phyloP scores from a whole-genome alignment of 2,329 filamentous ascomycete species.

The Aureobasidium sp. region DNA sequence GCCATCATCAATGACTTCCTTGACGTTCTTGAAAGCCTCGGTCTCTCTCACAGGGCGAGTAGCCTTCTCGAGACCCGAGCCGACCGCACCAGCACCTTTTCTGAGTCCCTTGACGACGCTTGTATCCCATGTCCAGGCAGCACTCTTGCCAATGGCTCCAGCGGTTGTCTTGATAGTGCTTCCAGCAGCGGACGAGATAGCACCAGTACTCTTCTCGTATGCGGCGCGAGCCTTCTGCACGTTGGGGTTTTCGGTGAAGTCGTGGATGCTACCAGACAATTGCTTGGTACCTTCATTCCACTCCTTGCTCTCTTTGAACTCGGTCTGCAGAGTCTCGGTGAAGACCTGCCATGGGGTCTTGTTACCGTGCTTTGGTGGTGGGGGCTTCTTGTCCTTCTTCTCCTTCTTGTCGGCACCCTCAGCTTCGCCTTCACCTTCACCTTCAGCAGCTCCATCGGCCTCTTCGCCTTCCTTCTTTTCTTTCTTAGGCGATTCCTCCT shows the following conservation, averaged over 20 bases:
- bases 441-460: constrained; percentile 34
- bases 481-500: constrained; percentile 29
- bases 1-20: constrained; percentile 93
- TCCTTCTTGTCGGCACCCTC: constrained; percentile 42
- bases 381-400: constrained; percentile 60
- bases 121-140: constrained; percentile 96
- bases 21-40: constrained; percentile 86
- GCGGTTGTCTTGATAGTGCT: constrained; percentile 80
- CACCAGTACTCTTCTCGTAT: constrained; percentile 78
- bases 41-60: constrained; percentile 91
- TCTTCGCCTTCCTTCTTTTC: constrained; percentile 17
- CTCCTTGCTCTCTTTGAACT: constrained; percentile 96
- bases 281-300: constrained; percentile 99
- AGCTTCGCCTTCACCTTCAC: constrained; percentile 38
- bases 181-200: constrained; percentile 68
- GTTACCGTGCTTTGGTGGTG: constrained; percentile 92
- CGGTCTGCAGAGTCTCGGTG: constrained; percentile 84
- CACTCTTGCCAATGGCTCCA: constrained; percentile 78
- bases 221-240: constrained; percentile 78
- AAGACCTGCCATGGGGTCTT: constrained; percentile 99
- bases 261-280: constrained; percentile 75
- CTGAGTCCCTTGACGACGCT: constrained; percentile 84
- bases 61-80: constrained; percentile 83
- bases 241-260: constrained; percentile 87
- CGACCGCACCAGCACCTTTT: constrained; percentile 76